These are phyloP conservation scores for Chalciporus sphaerocephalus DNA, from an alignment of 768 basidiomycete genomes.

Conservation along the genomic window DNA sequence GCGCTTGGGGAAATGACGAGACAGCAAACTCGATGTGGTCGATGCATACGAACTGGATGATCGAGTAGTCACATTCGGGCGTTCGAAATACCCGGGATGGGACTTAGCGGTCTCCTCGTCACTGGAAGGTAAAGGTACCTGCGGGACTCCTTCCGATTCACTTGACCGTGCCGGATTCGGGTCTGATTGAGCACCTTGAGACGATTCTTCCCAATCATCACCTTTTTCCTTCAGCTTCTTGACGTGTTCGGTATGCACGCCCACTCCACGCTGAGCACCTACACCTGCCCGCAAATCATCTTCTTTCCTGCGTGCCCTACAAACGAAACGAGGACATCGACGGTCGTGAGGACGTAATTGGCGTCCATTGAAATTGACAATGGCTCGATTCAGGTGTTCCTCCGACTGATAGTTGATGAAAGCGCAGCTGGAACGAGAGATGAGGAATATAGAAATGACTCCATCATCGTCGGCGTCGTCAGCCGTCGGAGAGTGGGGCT, in stretches of 20 bases:
- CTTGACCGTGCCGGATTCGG: background rate
- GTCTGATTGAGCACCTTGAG: background rate
- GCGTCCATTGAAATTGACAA: slow-evolving; percentile 66
- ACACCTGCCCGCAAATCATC: slow-evolving; percentile 90
- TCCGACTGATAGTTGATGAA: slow-evolving; percentile 85
- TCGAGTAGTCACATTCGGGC: slow-evolving; percentile 22
- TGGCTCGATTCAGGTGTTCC: slow-evolving; percentile 58
- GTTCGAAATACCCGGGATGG: background rate
- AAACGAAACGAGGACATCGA: slow-evolving; percentile 74
- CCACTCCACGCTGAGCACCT: slow-evolving; percentile 82
- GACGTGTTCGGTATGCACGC: slow-evolving; percentile 82
- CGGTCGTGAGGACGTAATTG: slow-evolving; percentile 66
- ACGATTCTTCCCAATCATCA: slow-evolving; percentile 16
- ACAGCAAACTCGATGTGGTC: slow-evolving; percentile 78
- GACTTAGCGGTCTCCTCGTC: slow-evolving; percentile 34
- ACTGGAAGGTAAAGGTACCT: slow-evolving; percentile 31
- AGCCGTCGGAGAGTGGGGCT: slow-evolving; percentile 17
- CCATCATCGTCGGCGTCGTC: slow-evolving; percentile 36
- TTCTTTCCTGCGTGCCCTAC: slow-evolving; percentile 72
- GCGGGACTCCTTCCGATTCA: slow-evolving; percentile 4
- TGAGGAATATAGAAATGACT: slow-evolving; percentile 84
- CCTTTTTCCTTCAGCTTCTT: slow-evolving; percentile 50
- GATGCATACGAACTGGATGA: slow-evolving; percentile 70
- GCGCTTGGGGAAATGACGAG: slow-evolving; percentile 76
- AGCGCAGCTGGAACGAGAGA: slow-evolving; percentile 91